phyloP scores from a whole-genome alignment of 2,329 filamentous ascomycete species.

The Botrytis byssoidea region DNA sequence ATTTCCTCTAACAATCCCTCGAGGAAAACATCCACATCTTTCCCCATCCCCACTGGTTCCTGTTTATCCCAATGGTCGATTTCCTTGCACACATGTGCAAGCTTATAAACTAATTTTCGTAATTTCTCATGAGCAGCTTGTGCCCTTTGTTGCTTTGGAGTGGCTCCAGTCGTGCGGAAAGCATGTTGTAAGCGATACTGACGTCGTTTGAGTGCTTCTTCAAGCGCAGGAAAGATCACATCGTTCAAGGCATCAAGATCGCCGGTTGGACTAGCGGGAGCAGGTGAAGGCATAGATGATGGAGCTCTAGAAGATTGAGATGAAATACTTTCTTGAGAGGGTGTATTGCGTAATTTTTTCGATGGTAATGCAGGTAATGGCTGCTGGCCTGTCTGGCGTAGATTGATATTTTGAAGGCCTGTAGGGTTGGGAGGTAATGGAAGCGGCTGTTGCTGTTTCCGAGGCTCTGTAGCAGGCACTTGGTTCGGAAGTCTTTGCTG shows the following conservation, averaged over 20 bases:
- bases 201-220: conserved; percentile 83
- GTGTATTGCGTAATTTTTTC: conserved; percentile 37
- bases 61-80: conserved; percentile 86
- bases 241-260: conserved; percentile 85
- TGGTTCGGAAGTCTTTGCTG: conserved; percentile 37
- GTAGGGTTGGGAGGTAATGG: conserved; percentile 25
- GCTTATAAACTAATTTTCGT: conserved; percentile 75
- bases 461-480: conserved; percentile 30
- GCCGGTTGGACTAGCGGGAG: conserved; percentile 57
- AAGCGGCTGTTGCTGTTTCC: conserved; percentile 34
- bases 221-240: conserved; percentile 89
- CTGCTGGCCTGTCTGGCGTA: conserved; percentile 33
- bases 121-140: conserved; percentile 79
- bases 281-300: conserved; percentile 55
- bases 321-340: conserved; percentile 35
- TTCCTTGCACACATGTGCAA: conserved; percentile 80
- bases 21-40: conserved; percentile 82
- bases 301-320: conserved; percentile 40
- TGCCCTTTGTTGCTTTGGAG: conserved; percentile 65
- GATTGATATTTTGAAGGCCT: conserved; percentile 34
- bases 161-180: conserved; percentile 41
- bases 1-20: conserved; percentile 95
- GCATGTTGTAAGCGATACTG: conserved; percentile 53
- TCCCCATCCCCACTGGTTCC: conserved; percentile 89
- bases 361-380: conserved; percentile 38